Percentiles rank a stretch among this genome's conserved stretches.
Conservation (phyloP, 345 rosid species). For the Eutrema yunnanense region DNA sequence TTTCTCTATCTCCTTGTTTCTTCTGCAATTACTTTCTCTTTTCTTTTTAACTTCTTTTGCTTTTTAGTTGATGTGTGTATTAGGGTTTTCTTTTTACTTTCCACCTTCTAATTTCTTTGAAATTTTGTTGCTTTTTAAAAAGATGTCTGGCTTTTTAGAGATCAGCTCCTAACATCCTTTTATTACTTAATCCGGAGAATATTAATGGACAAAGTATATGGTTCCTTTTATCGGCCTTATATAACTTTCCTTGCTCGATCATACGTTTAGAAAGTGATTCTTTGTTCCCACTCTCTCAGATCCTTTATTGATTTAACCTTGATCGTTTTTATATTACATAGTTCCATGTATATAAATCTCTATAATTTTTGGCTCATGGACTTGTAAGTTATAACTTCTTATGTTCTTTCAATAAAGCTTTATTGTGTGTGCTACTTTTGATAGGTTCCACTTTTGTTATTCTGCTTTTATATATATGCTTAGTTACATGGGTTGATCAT, state of each 20-base stretch:
- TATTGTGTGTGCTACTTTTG: background rate
- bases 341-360: conserved; percentile 13
- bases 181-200: background rate
- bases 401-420: background rate
- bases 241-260: background rate
- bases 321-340: background rate
- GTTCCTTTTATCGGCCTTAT: background rate
- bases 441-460: conserved; percentile 1
- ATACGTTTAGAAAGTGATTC: conserved; percentile 23
- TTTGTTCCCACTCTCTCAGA: conserved; percentile 22
- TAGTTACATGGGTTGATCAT: background rate
- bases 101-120: conserved; percentile 28
- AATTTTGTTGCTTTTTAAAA: conserved; percentile 3
- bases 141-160: conserved; percentile 22
- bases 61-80: conserved; percentile 22
- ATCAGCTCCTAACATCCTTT: conserved; percentile 15
- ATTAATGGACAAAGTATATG: background rate
- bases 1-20: conserved; percentile 29
- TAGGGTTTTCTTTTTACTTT: conserved; percentile 20
- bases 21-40: conserved; percentile 30
- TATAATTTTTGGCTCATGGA: background rate
- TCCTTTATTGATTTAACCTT: background rate
- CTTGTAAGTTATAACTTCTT: background rate
- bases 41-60: background rate
- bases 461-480: background rate